Conservation (phyloP, 1,284 basidiomycete species). For the Cryptococcus depauperatus region DNA sequence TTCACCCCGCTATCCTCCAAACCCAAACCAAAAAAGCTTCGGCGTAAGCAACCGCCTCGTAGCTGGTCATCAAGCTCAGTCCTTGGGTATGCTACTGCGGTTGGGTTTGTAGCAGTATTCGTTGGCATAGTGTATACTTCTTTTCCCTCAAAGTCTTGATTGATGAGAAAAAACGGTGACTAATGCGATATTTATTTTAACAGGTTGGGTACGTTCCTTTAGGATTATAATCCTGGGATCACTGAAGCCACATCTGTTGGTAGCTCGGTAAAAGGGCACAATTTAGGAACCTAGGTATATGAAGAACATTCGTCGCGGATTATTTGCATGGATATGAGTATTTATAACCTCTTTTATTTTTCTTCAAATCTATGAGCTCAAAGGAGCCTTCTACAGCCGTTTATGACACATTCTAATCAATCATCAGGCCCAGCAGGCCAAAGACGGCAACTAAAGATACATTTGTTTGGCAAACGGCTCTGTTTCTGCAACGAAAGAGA, state of each 20-base stretch:
- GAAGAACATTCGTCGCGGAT: constrained; percentile 1
- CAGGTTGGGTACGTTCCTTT: constrained; percentile 35
- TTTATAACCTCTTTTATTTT: too few species aligned
- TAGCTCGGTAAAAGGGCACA: too few species aligned
- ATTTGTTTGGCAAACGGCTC: too few species aligned
- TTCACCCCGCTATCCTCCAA: constrained; percentile 3
- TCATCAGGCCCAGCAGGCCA: too few species aligned
- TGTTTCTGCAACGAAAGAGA: too few species aligned
- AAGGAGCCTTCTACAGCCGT: too few species aligned
- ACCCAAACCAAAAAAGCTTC: constrained; percentile 6
- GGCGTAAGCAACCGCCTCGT: constrained; percentile 2
- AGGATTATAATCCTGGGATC: too few species aligned
- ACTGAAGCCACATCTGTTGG: background rate
- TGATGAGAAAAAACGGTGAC: constrained; percentile 9
- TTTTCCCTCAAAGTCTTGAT: constrained; percentile 11
- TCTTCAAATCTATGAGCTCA: too few species aligned
- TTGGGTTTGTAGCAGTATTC: constrained; percentile 38
- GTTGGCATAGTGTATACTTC: constrained; percentile 39
- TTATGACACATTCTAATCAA: too few species aligned
- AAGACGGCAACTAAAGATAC: too few species aligned
- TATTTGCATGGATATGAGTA: constrained; percentile 1
- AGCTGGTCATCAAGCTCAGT: constrained; percentile 16
- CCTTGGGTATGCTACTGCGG: constrained; percentile 26
- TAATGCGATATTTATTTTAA: constrained; percentile 23
- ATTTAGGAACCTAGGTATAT: background rate